These are phyloP conservation scores for Cystobasidium ongulense DNA, from an alignment of 768 basidiomycete species.

Conservation along the genomic window DNA sequence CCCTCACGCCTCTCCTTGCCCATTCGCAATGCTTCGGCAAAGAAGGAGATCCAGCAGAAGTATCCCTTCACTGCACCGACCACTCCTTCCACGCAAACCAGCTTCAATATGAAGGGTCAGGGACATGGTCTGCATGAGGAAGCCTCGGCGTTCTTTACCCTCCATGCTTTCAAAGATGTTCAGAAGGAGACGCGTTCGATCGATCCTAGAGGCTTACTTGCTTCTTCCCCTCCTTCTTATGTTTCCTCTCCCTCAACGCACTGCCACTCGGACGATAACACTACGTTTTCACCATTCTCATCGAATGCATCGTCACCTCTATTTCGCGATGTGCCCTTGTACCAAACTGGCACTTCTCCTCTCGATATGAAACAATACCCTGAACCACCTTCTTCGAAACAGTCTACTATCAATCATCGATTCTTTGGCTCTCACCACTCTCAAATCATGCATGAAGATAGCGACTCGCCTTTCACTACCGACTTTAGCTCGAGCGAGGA, in stretches of 20 bases:
- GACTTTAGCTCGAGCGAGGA: conserved; percentile 3
- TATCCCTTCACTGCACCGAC: not conserved
- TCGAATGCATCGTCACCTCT: not conserved
- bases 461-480: conserved; percentile 1
- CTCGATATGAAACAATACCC: not conserved
- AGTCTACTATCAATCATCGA: not conserved
- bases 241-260: not conserved
- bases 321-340: not conserved
- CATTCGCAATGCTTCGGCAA: not conserved
- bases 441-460: not conserved
- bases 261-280: not conserved
- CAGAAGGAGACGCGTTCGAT: not conserved
- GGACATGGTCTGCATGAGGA: not conserved
- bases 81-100: not conserved
- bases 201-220: conserved; percentile 1
- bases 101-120: not conserved
- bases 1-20: not conserved
- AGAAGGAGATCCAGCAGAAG: not conserved
- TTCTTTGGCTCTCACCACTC: not conserved
- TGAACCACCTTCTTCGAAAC: not conserved
- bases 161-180: not conserved
- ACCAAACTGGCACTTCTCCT: not conserved
- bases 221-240: not conserved
- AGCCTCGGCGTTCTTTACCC: not conserved
- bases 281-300: not conserved